Evolutionary conservation across 352 stramenopile genomes (phyloP).

Genomic region (Phytophthora brassicae): DNA sequence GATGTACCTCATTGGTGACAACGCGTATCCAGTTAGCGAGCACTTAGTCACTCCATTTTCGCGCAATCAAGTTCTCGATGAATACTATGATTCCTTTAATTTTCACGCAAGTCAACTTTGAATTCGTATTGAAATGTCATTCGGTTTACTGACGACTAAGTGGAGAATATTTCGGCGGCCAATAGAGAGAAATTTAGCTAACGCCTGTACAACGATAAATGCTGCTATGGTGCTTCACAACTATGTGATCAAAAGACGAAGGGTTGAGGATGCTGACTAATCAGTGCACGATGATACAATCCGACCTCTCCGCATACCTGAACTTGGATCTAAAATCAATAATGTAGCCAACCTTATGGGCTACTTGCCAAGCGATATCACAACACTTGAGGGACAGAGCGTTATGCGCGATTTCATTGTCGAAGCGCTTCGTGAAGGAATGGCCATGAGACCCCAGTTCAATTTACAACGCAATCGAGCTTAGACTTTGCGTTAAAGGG

Average conservation of each 20-base stretch:
- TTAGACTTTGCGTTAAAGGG: neutral
- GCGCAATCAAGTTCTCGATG: conserved; percentile 4
- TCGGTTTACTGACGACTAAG: conserved; percentile 1
- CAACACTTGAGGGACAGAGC: neutral
- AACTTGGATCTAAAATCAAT: no score
- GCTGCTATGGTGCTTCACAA: conserved; percentile 4
- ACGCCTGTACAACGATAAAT: neutral
- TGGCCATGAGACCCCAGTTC: neutral
- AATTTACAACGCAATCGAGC: neutral
- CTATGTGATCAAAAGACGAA: neutral
- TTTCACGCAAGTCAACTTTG: conserved; percentile 12
- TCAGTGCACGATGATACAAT: no score
- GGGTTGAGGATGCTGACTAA: no score
- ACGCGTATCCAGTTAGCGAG: neutral
- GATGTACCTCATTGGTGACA: conserved; percentile 9
- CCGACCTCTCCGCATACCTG: neutral
- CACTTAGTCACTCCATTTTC: no score
- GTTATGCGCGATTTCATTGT: neutral
- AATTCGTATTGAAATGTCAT: conserved; percentile 2
- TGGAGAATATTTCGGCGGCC: conserved; percentile 1
- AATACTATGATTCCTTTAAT: conserved; percentile 9
- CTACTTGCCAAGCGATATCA: conserved; percentile 10
- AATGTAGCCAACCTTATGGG: conserved; percentile 12
- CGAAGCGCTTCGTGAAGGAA: neutral
- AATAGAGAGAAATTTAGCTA: no score